phyloP scores from a whole-genome alignment of 2,329 filamentous ascomycete genomes.

The Fusarium sp. region DNA sequence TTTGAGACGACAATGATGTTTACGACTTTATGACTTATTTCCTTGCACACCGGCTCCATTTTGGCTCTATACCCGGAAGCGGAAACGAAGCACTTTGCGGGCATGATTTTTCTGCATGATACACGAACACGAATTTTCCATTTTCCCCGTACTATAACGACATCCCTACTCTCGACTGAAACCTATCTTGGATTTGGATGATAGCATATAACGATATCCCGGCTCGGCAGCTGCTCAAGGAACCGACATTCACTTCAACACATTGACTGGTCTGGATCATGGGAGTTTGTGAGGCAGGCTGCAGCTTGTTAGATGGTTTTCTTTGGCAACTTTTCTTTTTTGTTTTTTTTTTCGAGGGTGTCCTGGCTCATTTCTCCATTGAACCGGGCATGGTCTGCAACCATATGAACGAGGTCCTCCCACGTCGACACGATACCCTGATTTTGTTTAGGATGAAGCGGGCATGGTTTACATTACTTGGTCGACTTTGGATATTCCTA shows the following conservation, averaged over 20 bases:
- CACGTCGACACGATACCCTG: slow-evolving; percentile 48
- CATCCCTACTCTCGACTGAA: slow-evolving; percentile 36
- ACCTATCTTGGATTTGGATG: slow-evolving; percentile 19
- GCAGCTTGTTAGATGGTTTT: slow-evolving; percentile 36
- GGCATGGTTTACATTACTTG: background rate
- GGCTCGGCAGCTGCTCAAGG: slow-evolving; percentile 10
- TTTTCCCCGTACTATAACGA: slow-evolving; percentile 20
- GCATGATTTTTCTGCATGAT: slow-evolving; percentile 44
- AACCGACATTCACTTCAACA: slow-evolving; percentile 18
- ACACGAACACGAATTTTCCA: slow-evolving; percentile 37
- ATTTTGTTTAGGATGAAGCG: slow-evolving; percentile 42
- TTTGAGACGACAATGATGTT: slow-evolving; percentile 42
- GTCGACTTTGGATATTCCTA: slow-evolving; percentile 4
- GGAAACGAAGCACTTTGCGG: slow-evolving; percentile 42
- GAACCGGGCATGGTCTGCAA: slow-evolving; percentile 15
- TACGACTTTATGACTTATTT: slow-evolving; percentile 46
- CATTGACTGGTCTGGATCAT: slow-evolving; percentile 10
- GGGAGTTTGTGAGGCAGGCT: slow-evolving; percentile 12
- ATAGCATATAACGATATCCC: slow-evolving; percentile 38
- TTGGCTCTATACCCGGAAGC: slow-evolving; percentile 38
- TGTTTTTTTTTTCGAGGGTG: slow-evolving; percentile 21
- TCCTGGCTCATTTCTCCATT: slow-evolving; percentile 14
- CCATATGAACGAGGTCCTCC: slow-evolving; percentile 27
- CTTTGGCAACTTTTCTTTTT: slow-evolving; percentile 7
- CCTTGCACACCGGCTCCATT: slow-evolving; percentile 10